Evolutionary conservation across 495 filamentous ascomycete genomes (phyloP), one percentile per base, ranked within the genome.

Genomic region (Trypethelium eluteriae): DNA sequence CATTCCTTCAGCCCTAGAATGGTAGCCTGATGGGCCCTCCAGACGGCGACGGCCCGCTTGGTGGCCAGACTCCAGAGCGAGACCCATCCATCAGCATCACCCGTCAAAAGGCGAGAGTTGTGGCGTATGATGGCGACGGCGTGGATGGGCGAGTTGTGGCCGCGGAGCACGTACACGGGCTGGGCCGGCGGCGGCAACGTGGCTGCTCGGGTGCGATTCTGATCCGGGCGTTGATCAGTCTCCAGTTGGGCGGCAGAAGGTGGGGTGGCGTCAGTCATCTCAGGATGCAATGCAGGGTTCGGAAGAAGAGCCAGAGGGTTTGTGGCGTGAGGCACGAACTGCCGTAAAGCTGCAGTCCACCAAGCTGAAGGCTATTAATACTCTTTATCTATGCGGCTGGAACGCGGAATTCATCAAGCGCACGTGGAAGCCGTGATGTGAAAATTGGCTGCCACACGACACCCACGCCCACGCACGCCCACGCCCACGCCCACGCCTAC

Each of bases 81-180:
- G 41, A 96, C 79, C 83, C 89, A 97, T 69, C 94, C 94, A 62
- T 96, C 89, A 3, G 91, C 89, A 76, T 98, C 94, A 18, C 88
- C 94, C 5, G 92, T 93, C 38, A 93, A 72, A 1, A 98, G 86
- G 10, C 90, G 87, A 61, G 85, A 80, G 70, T 96, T 96, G 62
- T 77, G 71, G 57, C 83, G 83, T 68, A 89, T 83, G 74, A 98
- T 90, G 64, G 84, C 76, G 36, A 94, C 77, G 16, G 85, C 83
- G 74, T 98, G 93, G 63, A 98, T 88, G 64, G 90, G 87, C 2
- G 89, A 79, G 38, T 83, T 81, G 77, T 98, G 94, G 64, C 94
- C 94, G 70, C 94, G 89, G 39, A 98, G 84, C 62, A 98, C 86
- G 73, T 94, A 93, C 62, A 84, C 81, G 62, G 93, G 93, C 69